Evolutionary conservation across 257 asterid species (phyloP), one percentile per base, ranked within the genome.

Genomic region (Verbena officinalis): DNA sequence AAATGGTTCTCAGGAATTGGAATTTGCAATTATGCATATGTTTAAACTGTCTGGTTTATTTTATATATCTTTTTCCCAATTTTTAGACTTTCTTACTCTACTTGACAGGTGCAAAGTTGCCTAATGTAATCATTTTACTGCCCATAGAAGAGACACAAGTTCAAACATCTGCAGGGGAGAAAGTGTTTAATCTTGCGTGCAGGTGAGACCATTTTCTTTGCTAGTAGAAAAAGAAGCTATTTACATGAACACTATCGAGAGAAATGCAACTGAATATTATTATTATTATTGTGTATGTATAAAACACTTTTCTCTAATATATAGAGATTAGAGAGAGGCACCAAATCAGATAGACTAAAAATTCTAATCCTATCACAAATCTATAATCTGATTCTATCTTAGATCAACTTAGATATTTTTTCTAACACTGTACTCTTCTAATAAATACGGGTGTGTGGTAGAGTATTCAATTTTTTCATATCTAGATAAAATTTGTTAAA

Each of bases 71-170:
- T 24, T 64, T 56, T 66, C 64, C 24, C 51, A 16, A 3, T 4
- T 57, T 15, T 56, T 15, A 58, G 60, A 34, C 66, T 52, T 48
- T 56, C 48, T 55, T 64, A 61, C 46, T 17, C n/a, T 76, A 56
- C 59, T 54, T 65, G 55, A 69, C 86, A 93, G 99, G 99, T 73
- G 95, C 80, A 55, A 90, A 68, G 86, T 56, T 84, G 79, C 97
- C 99, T 10, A 90, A 90, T 73, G 62, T 93, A 78, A 70, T 64
- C 51, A 80, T 93, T 76, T 57, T 87, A 68, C 78, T 93, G 64
- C 96, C 96, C 15, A 27, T 77, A 52, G 95, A 84, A 80, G 68
- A 76, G 77, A 64, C 84, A 36, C 89, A 75, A 68, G 71, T 86
- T 65, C 90, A 83, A 77, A 87, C 89, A 43, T 74, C 89, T 48